Evolutionary conservation across 306 rosid genomes (phyloP), one percentile per base, ranked within the genome.

Genomic region (Nissolia schottii): DNA sequence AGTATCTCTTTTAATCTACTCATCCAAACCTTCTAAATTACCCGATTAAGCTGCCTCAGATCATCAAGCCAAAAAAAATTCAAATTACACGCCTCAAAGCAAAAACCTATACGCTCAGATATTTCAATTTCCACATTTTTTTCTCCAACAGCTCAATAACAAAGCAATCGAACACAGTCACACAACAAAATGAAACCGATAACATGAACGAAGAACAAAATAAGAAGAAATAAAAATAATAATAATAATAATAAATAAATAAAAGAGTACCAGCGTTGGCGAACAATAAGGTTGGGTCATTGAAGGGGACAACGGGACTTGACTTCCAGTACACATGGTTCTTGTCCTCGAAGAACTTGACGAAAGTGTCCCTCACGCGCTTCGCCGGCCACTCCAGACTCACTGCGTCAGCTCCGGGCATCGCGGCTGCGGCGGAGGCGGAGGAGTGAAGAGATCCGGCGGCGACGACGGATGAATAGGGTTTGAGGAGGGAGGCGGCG

Each of bases 281-380:
- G 12, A 93, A 93, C 50, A 93, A 93, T 37, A 93, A 94, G 37
- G 97, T 91, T 0, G 96, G 98, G 60, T 93, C 97, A 25, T 91
- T 93, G 85, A 74, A 74, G 23, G 98, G 98, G 1, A 93, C 98
- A 14, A 93, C 98, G 0, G 97, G 97, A 77, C 98, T 93, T 16
- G 97, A 91, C 77, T 73, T 75, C 85, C 85, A 86, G 73, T 41
- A 1, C 0, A 79, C 87, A 43, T 93, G 98, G 7, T 32, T 71
- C 81, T 86, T 89, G 13, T 68, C 85, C 56, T 85, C 64, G 76
- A 93, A 93, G 76, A 86, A 93, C 0, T 64, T 20, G 4, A 83
- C 0, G 84, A 54, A 83, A 9, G 82, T 83, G 67, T 56, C 75
- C 59, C 85, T 83, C n/a, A 83, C 78, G 45, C 75, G 82, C 15